Percentiles rank a stretch among this genome's conserved stretches.
phyloP scores from a whole-genome alignment of 2,329 filamentous ascomycete genomes.

The Fusarium bactridioides region DNA sequence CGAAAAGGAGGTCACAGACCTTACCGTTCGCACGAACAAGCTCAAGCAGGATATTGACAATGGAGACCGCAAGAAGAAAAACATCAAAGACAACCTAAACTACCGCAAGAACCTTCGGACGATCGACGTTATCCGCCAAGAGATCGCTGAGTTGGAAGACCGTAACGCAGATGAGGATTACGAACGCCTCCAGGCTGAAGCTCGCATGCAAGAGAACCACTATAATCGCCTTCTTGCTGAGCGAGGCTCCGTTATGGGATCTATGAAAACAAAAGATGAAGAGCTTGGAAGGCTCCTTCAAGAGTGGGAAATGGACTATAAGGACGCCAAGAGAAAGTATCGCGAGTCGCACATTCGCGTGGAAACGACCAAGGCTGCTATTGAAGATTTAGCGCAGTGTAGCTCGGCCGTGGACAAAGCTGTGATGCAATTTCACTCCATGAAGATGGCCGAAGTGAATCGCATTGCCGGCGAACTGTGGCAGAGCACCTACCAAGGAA shows the following conservation, averaged over 20 bases:
- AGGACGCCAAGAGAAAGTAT: conserved; percentile 80
- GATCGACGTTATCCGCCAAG: conserved; percentile 70
- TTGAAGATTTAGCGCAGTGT: conserved; percentile 88
- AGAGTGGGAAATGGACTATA: conserved; percentile 88
- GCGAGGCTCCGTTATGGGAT: conserved; percentile 76
- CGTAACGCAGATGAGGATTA: conserved; percentile 87
- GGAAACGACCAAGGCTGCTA: conserved; percentile 89
- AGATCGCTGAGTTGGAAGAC: conserved; percentile 77
- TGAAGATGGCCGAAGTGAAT: conserved; percentile 99
- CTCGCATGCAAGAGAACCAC: conserved; percentile 69
- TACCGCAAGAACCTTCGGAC: conserved; percentile 79
- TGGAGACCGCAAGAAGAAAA: conserved; percentile 82
- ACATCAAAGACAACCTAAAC: conserved; percentile 86
- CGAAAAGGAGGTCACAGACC: conserved; percentile 71
- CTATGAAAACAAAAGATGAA: conserved; percentile 84
- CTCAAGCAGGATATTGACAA: conserved; percentile 80
- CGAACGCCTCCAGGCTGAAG: conserved; percentile 75
- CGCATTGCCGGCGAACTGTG: conserved; percentile 94
- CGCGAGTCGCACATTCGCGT: conserved; percentile 89
- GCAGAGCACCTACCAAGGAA: conserved; percentile 95
- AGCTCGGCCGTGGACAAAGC: conserved; percentile 87
- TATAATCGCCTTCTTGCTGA: conserved; percentile 76
- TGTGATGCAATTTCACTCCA: conserved; percentile 93
- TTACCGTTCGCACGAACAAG: conserved; percentile 77
- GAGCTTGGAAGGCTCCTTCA: conserved; percentile 75